Conservation (phyloP, 2,329 filamentous ascomycete species). For the Aspergillus persii region DNA sequence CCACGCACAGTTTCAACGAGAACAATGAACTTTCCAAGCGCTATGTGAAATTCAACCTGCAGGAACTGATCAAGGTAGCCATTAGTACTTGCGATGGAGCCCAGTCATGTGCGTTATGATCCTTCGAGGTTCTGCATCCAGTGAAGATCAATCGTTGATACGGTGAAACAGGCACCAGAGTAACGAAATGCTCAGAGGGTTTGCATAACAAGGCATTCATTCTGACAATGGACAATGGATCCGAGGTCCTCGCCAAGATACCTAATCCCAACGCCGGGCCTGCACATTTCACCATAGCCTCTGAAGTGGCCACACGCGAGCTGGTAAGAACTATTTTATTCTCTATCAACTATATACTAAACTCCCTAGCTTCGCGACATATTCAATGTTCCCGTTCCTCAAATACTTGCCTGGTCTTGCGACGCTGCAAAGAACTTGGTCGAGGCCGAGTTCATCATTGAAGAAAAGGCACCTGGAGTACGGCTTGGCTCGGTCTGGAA, state of each 20-base stretch:
- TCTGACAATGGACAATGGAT: slow-evolving; percentile 31
- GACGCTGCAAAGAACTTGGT: slow-evolving; percentile 16
- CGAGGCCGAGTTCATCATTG: slow-evolving; percentile 26
- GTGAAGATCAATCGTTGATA: too few species aligned
- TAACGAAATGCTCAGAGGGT: slow-evolving; percentile 33
- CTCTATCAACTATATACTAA: slow-evolving; percentile 6
- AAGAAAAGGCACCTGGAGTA: slow-evolving; percentile 30
- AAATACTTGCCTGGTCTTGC: slow-evolving; percentile 19
- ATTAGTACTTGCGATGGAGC: slow-evolving; percentile 25
- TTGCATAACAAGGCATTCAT: slow-evolving; percentile 37
- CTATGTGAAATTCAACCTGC: slow-evolving; percentile 29
- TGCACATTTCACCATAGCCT: slow-evolving; percentile 18
- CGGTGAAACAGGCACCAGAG: slow-evolving; percentile 26
- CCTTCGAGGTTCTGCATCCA: neutral
- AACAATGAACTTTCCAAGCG: slow-evolving; percentile 26
- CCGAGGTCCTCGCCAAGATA: slow-evolving; percentile 28
- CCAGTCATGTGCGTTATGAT: slow-evolving; percentile 20
- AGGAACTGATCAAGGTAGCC: slow-evolving; percentile 25
- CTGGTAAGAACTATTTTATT: slow-evolving; percentile 17
- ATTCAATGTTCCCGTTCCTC: slow-evolving; percentile 18
- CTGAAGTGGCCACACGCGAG: slow-evolving; percentile 26
- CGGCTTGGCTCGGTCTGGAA: slow-evolving; percentile 29
- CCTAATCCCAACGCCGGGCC: slow-evolving; percentile 30
- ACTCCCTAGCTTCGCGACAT: slow-evolving; percentile 18
- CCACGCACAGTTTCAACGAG: slow-evolving; percentile 31